Percentiles rank a stretch among this genome's conserved stretches.
These are phyloP conservation scores for Polychytrium aggregatum DNA, from an alignment of 192 early-diverging fungal genomes.

Conservation along the genomic window DNA sequence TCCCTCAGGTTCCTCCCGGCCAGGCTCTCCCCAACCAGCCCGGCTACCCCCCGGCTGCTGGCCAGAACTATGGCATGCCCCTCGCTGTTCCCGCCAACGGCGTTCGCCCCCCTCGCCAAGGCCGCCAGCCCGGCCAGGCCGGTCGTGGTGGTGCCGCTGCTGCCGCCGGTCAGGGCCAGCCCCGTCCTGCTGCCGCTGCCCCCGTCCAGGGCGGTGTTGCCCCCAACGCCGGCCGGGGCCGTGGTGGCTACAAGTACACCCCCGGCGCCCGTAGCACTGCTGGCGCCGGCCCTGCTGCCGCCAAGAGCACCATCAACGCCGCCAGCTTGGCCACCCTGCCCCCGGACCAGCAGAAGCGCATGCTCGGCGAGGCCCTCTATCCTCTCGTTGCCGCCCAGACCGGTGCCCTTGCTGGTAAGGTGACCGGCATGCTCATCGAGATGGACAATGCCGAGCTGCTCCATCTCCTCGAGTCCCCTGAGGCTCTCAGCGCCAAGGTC, in stretches of 20 bases:
- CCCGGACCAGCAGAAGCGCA: constrained; percentile 86
- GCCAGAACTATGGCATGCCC: constrained; percentile 31
- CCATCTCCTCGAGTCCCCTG: constrained; percentile 71
- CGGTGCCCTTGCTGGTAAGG: constrained; percentile 80
- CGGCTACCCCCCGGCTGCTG: constrained; percentile 15
- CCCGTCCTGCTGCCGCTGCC: constrained; percentile 4
- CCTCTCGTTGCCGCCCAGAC: constrained; percentile 68
- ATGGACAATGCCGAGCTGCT: constrained; percentile 95
- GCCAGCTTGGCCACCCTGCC: constrained; percentile 68
- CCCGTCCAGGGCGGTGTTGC: constrained; percentile 16
- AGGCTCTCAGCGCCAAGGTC: constrained; percentile 72
- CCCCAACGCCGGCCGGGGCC: constrained; percentile 28
- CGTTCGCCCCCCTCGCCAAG: constrained; percentile 19
- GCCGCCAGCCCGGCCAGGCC: constrained; percentile 23
- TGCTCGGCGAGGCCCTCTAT: constrained; percentile 93
- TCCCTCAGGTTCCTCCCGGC: constrained; percentile 25
- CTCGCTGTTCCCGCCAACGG: constrained; percentile 24
- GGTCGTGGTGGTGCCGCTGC: constrained; percentile 13
- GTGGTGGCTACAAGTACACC: constrained; percentile 34
- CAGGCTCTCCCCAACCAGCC: constrained; percentile 15
- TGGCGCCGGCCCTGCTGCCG: constrained; percentile 18
- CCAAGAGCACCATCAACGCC: constrained; percentile 49
- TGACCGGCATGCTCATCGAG: constrained; percentile 98
- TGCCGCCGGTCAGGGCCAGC: neutral
- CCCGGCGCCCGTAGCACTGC: constrained; percentile 36